phyloP scores from a whole-genome alignment of 768 basidiomycete genomes.

The Strobilomyces confusus region DNA sequence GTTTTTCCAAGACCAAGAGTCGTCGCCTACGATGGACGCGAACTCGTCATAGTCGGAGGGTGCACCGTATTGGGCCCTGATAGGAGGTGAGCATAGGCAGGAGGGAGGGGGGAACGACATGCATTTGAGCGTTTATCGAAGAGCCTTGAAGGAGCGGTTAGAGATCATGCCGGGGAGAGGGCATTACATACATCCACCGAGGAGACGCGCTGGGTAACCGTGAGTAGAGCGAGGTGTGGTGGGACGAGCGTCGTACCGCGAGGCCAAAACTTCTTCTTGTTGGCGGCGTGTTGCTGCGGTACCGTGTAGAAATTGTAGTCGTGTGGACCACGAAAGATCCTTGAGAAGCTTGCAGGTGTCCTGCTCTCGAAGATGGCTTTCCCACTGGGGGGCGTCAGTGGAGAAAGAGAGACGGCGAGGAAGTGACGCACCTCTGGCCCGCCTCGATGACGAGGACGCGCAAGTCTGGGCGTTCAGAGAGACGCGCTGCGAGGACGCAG shows the following conservation, averaged over 20 bases:
- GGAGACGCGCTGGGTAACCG: constrained; percentile 51
- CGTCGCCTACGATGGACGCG: constrained; percentile 49
- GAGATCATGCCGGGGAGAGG: not conserved
- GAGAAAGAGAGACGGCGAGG: too few relatives aligned
- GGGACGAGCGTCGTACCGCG: constrained; percentile 45
- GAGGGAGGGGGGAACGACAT: not conserved
- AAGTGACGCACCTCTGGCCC: constrained; percentile 42
- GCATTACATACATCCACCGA: constrained; percentile 64
- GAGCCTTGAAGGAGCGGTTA: constrained; percentile 38
- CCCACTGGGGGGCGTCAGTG: constrained; percentile 34
- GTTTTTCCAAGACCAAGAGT: constrained; percentile 53
- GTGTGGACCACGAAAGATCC: constrained; percentile 43
- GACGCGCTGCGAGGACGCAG: constrained; percentile 41
- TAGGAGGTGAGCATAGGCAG: constrained; percentile 5
- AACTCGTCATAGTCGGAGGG: constrained; percentile 71
- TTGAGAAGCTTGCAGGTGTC: constrained; percentile 41
- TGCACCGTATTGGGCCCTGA: constrained; percentile 53
- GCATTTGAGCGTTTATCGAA: constrained; percentile 60
- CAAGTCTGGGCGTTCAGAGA: constrained; percentile 35
- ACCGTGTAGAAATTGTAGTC: constrained; percentile 56
- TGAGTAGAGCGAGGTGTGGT: not conserved
- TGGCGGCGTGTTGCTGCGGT: constrained; percentile 47
- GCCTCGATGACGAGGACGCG: constrained; percentile 40
- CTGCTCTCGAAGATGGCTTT: constrained; percentile 37
- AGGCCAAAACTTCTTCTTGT: constrained; percentile 55